phyloP scores from a whole-genome alignment of 805 yeast genomes.

The Barnettozyma californica region DNA sequence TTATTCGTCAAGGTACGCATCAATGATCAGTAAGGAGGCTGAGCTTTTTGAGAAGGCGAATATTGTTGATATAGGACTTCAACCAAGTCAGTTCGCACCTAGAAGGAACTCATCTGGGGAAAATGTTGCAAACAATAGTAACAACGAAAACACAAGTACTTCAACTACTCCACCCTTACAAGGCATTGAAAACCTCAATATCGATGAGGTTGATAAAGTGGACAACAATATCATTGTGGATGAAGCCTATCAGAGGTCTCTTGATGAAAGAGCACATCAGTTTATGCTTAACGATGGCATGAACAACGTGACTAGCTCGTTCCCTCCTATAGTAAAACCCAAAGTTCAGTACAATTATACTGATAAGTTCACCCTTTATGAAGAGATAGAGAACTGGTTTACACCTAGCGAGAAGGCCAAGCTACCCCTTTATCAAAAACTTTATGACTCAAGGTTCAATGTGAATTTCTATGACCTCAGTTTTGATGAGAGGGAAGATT shows the following conservation, averaged over 20 bases:
- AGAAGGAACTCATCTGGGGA: conserved; percentile 2
- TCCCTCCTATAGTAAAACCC: conserved; percentile 33
- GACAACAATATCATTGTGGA: conserved; percentile 28
- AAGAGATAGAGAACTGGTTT: conserved; percentile 48
- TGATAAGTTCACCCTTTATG: conserved; percentile 31
- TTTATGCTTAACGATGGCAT: conserved; percentile 14
- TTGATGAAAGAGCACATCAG: conserved; percentile 33
- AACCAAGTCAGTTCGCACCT: conserved; percentile 17
- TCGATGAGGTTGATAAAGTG: conserved; percentile 33
- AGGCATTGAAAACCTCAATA: conserved; percentile 29
- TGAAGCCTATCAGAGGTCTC: conserved; percentile 28
- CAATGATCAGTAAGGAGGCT: conserved; percentile 24
- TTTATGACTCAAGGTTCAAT: conserved; percentile 7
- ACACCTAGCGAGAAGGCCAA: conserved; percentile 24
- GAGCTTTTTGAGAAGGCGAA: conserved; percentile 30
- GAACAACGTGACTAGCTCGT: conserved; percentile 12
- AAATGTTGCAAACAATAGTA: background rate
- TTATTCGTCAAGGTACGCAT: no score
- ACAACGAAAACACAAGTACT: background rate
- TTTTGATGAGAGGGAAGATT: conserved; percentile 13
- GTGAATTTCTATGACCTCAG: conserved; percentile 11
- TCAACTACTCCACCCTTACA: conserved; percentile 9
- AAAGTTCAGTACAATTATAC: conserved; percentile 38
- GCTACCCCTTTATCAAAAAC: conserved; percentile 1
- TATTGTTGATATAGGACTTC: conserved; percentile 28